Evolutionary conservation across 306 rosid genomes (phyloP).

Genomic region (Vachellia pachyceras): DNA sequence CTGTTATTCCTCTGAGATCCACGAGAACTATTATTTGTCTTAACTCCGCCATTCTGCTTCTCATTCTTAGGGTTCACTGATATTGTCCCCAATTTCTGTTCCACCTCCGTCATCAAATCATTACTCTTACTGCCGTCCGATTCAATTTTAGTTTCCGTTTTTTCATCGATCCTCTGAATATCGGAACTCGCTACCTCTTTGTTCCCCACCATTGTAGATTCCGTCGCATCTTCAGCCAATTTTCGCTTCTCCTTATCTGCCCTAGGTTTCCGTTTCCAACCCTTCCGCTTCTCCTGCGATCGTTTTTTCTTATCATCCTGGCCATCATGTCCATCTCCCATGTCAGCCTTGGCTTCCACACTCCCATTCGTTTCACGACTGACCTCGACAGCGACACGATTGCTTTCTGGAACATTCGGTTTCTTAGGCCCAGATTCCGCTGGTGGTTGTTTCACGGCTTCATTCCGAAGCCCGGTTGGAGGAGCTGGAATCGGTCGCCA

Average conservation of each 20-base stretch:
- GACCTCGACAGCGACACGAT: slow-evolving; percentile 7
- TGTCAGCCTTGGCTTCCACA: slow-evolving; percentile 5
- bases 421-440: neutral
- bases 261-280: slow-evolving; percentile 4
- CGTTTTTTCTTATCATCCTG: slow-evolving; percentile 3
- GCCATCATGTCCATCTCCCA: slow-evolving; percentile 18
- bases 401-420: slow-evolving; percentile 1
- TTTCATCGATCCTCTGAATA: slow-evolving; percentile 17
- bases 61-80: slow-evolving; percentile 21
- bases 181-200: neutral
- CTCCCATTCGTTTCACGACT: neutral
- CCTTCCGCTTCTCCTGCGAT: neutral
- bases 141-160: slow-evolving; percentile 14
- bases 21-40: neutral
- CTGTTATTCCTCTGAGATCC: slow-evolving; percentile 6
- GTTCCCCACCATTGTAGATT: slow-evolving; percentile 11
- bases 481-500: neutral
- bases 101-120: slow-evolving; percentile 14
- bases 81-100: slow-evolving; percentile 27
- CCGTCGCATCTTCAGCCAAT: neutral
- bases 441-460: neutral
- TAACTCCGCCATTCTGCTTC: slow-evolving; percentile 3
- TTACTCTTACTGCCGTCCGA: slow-evolving; percentile 1
- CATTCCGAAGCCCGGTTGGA: neutral
- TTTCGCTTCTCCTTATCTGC: slow-evolving; percentile 1